phyloP scores from a whole-genome alignment of 2,329 filamentous ascomycete species.

The Aspergillus hiratsukae region DNA sequence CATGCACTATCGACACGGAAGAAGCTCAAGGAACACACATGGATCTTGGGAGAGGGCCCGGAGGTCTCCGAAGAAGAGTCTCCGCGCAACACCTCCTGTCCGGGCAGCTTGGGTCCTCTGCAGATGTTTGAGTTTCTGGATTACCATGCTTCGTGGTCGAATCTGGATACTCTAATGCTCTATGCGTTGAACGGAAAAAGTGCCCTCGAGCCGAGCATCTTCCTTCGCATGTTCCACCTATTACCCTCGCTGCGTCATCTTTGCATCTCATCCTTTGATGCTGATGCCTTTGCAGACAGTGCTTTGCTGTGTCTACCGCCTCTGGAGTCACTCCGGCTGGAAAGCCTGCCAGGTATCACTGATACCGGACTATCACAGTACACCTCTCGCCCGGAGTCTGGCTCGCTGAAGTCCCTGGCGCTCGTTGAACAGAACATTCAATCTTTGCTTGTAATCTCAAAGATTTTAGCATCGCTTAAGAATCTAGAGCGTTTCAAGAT shows the following conservation, averaged over 20 bases:
- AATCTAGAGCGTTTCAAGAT: constrained; percentile 49
- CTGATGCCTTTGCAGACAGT: constrained; percentile 52
- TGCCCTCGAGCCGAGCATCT: constrained; percentile 50
- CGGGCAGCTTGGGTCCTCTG: constrained; percentile 45
- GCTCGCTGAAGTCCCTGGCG: constrained; percentile 43
- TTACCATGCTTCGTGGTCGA: constrained; percentile 49
- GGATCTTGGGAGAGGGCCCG: constrained; percentile 49
- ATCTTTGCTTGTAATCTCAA: constrained; percentile 49
- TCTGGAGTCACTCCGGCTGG: constrained; percentile 51
- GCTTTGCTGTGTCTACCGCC: constrained; percentile 51
- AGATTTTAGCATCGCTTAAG: constrained; percentile 46
- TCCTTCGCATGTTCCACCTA: constrained; percentile 50
- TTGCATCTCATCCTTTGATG: constrained; percentile 51
- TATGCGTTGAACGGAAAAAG: constrained; percentile 43
- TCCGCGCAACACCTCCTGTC: constrained; percentile 31
- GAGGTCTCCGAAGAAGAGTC: constrained; percentile 38
- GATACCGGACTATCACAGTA: constrained; percentile 53
- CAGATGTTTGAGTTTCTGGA: constrained; percentile 51
- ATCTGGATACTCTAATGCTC: constrained; percentile 52
- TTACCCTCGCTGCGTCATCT: constrained; percentile 52
- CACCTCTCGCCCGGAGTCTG: constrained; percentile 43
- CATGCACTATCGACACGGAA: constrained; percentile 53
- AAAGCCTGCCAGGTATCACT: constrained; percentile 52
- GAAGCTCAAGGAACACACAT: constrained; percentile 52
- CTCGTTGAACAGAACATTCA: constrained; percentile 53